These are phyloP conservation scores for Ceratobasidium sp. DNA, from an alignment of 1,284 basidiomycete genomes.

Conservation along the genomic window DNA sequence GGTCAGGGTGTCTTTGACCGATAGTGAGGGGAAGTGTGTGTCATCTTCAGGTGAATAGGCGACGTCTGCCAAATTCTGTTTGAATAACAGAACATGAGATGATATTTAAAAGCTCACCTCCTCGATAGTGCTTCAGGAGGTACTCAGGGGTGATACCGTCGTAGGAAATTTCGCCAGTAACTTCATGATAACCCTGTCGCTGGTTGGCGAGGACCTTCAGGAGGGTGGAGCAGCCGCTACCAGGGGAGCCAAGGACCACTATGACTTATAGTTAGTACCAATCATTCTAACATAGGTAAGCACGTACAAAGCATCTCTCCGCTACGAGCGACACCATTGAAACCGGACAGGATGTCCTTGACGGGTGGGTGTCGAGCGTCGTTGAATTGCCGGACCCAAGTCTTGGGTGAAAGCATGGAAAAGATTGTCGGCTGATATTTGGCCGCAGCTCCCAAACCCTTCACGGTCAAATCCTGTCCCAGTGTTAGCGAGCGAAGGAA, in stretches of 20 bases:
- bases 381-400: constrained; percentile 50
- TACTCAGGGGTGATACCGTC: constrained; percentile 69
- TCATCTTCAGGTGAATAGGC: constrained; percentile 61
- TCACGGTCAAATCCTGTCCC: constrained; percentile 59
- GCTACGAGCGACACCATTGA: constrained; percentile 54
- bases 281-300: constrained; percentile 29
- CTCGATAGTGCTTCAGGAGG: constrained; percentile 66
- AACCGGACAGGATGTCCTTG: constrained; percentile 61
- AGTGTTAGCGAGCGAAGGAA: constrained; percentile 50
- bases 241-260: constrained; percentile 86
- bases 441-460: constrained; percentile 59
- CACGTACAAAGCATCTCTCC: constrained; percentile 69
- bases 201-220: constrained; percentile 78
- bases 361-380: constrained; percentile 56
- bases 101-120: constrained; percentile 61
- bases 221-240: constrained; percentile 78
- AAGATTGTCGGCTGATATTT: constrained; percentile 59
- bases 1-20: constrained; percentile 71
- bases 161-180: constrained; percentile 73
- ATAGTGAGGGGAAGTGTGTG: constrained; percentile 78
- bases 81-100: not conserved
- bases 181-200: constrained; percentile 66
- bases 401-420: constrained; percentile 57
- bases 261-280: constrained; percentile 12
- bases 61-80: constrained; percentile 13